Percentiles rank a stretch among this genome's conserved stretches.
phyloP scores from a whole-genome alignment of 164 flowering plant genomes.

The Stephania yunnanensis region DNA sequence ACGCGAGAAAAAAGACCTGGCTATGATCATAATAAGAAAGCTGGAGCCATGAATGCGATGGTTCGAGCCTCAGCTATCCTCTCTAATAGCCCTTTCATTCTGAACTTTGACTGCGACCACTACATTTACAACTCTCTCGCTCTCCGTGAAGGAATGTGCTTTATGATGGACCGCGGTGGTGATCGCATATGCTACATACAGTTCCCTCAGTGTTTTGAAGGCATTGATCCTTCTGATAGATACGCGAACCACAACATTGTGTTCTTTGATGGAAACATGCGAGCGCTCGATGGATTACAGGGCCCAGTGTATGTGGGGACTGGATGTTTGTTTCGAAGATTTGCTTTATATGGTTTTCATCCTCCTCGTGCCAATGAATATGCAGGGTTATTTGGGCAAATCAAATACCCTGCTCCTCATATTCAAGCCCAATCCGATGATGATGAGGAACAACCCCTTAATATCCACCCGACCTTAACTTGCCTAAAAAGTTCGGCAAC shows the following conservation, averaged over 20 bases:
- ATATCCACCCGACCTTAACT: slow-evolving; percentile 27
- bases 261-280: slow-evolving; percentile 85
- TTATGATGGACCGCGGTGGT: slow-evolving; percentile 91
- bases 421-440: too few species aligned
- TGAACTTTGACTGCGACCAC: slow-evolving; percentile 88
- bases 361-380: slow-evolving; percentile 43
- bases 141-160: slow-evolving; percentile 83
- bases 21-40: slow-evolving; percentile 92
- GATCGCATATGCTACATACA: slow-evolving; percentile 73
- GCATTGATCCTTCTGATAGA: slow-evolving; percentile 84
- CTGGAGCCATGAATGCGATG: slow-evolving; percentile 91
- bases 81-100: slow-evolving; percentile 87
- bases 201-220: slow-evolving; percentile 87
- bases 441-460: too few species aligned
- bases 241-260: slow-evolving; percentile 89
- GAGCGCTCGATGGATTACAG: slow-evolving; percentile 83
- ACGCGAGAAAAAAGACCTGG: slow-evolving; percentile 91
- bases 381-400: slow-evolving; percentile 20
- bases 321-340: slow-evolving; percentile 80
- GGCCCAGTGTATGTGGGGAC: slow-evolving; percentile 96
- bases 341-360: slow-evolving; percentile 79
- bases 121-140: slow-evolving; percentile 78
- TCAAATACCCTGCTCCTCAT: neutral
- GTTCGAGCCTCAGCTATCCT: slow-evolving; percentile 86
- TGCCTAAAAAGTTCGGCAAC: slow-evolving; percentile 78